Evolutionary conservation across 2,329 filamentous ascomycete species (phyloP), one percentile per base, ranked within the genome.

Genomic region (Diaporthe citriasiana): DNA sequence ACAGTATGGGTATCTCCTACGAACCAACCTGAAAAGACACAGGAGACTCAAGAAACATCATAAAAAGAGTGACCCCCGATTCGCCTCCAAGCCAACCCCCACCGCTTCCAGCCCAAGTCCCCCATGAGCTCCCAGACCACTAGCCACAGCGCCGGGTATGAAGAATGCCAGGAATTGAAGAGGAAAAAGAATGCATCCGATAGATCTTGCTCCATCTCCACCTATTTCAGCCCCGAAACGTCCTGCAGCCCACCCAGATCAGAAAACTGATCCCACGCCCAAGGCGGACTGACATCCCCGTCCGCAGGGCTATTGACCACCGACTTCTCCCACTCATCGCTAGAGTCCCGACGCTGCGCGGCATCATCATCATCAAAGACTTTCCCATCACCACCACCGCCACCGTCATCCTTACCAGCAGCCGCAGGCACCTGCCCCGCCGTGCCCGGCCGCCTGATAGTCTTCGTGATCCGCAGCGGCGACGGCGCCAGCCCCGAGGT

Each of bases 201-300:
- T 47, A 19, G 27, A 19, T 47, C 12, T 12, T 19, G n/a, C n/a
- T 22, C 27, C 25, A 60, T 13, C 56, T 10, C 35, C 56, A 47
- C 4, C 59, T n/a, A 63, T 13, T 60, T 63, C 59, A 63, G 35
- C 17, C 27, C n/a, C 6, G 70, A 63, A 19, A 71, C 51, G 35
- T 73, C 63, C 45, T 75, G 70, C 22, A 76, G 47, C 25, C 75
- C 75, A 22, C 74, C 74, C n/a, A 76, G 22, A 25, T 76, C 74
- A 4, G 74, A 35, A 51, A 70, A 76, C 27, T 76, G 74, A 13
- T 76, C 74, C 74, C 74, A 76, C 12, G 56, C 69, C 40, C 71
- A 73, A 7, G 74, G 74, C 17, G 70, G 68, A 17, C 68, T 70
- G 19, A 72, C 73, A 12, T 73, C 71, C 50, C 19, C 63, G 3